Percentiles rank a stretch among this genome's conserved stretches.
phyloP scores from a whole-genome alignment of 148 eudicot species.

The Hydrangea macrophylla region DNA sequence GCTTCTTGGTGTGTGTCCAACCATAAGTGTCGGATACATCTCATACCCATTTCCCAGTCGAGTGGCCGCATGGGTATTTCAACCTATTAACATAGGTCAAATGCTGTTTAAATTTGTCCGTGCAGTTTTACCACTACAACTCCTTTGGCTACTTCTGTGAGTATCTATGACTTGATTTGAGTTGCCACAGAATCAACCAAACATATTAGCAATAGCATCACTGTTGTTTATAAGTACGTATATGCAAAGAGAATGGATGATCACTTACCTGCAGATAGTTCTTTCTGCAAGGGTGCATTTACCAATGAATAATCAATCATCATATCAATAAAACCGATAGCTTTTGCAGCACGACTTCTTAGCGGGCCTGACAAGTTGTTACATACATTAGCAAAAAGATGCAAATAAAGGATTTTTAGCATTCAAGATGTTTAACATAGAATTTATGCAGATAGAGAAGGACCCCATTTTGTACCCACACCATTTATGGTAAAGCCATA shows the following conservation, averaged over 20 bases:
- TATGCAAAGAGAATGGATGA: background rate
- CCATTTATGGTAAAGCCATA: too few relatives aligned
- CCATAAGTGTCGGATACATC: too few relatives aligned
- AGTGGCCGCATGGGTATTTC: too few relatives aligned
- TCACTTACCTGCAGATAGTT: slow-evolving; percentile 74
- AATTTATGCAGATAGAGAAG: background rate
- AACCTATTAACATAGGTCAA: too few relatives aligned
- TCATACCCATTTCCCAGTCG: too few relatives aligned
- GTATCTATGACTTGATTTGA: background rate
- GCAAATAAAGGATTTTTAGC: background rate
- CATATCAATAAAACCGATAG: slow-evolving; percentile 94
- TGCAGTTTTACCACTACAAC: background rate
- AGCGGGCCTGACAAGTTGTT: slow-evolving; percentile 61
- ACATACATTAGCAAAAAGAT: background rate
- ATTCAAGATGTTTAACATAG: background rate
- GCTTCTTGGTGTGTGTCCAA: too few relatives aligned
- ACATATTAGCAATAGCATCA: too few relatives aligned
- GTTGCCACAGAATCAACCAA: background rate
- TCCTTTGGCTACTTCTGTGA: background rate
- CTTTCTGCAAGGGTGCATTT: slow-evolving; percentile 92
- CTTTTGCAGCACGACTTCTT: slow-evolving; percentile 98
- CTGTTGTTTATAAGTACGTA: too few relatives aligned
- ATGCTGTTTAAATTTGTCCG: background rate
- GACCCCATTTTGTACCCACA: too few relatives aligned
- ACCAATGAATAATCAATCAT: slow-evolving; percentile 88